Evolutionary conservation across 1,139 yeast genomes (phyloP), one percentile per base, ranked within the genome.

Genomic region (Candida sp.): DNA sequence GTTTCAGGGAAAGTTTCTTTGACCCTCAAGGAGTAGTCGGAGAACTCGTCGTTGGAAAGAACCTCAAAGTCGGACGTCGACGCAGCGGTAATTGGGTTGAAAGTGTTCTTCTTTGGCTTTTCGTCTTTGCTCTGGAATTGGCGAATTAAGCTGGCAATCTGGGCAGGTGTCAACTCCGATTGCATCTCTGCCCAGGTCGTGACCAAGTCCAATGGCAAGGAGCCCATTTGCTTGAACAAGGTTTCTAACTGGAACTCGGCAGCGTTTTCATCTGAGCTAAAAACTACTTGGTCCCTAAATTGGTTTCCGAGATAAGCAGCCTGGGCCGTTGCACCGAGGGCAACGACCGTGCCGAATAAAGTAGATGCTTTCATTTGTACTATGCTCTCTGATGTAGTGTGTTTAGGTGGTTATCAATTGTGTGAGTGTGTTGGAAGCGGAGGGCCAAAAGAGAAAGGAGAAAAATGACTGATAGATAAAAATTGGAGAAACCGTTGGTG

Each of bases 1-100:
- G 61, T 52, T 46, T 70, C 75, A 0, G 85, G 85, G 48, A 70
- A 57, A 28, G 72, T 68, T 51, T 72, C 62, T 59, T 75, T 77
- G 48, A 76, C 63, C 57, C 84, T 70, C 49, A 81, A 62, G 11
- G 72, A 49, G 56, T 81, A 70, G 17, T 68, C 73, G n/a, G 62
- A 56, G 54, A 69, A 73, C 48, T 68, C 63, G 3, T 59, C 62
- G 46, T 55, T 57, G 7, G 61, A 48, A 8, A 70, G 58, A 2
- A 58, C 50, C 47, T 70, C 70, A 55, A 68, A 68, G 4, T 48
- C 12, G 23, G 32, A 35, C 11, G 44, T 22, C 11, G 49, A 23
- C 2, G 30, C 32, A 17, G 46, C 30, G 5, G 34, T 12, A 9
- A 49, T 23, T 4, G 44, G 27, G n/a, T 47, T 49, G 25, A 43